A percentile compares a stretch with the other conserved stretches of the same genome.
phyloP scores from a whole-genome alignment of 2,329 filamentous ascomycete species.

The Botryotinia globosa region DNA sequence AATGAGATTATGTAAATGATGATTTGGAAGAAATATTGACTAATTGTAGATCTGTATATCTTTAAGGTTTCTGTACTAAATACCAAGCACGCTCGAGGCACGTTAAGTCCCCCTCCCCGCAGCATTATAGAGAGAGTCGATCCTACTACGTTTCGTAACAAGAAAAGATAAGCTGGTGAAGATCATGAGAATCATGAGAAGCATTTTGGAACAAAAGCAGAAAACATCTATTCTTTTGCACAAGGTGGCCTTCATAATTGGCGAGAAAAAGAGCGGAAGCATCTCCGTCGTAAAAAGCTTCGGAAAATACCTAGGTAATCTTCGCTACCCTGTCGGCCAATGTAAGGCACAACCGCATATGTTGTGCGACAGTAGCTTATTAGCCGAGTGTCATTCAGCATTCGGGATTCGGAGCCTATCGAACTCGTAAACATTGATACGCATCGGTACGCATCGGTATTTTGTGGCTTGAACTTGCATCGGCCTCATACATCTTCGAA shows the following conservation, averaged over 20 bases:
- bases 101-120: neutral
- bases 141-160: neutral
- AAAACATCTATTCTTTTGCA: neutral
- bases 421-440: neutral
- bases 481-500: neutral
- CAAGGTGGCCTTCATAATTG: neutral
- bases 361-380: neutral
- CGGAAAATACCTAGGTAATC: too few species aligned
- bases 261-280: neutral
- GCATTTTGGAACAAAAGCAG: neutral
- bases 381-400: neutral
- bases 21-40: neutral
- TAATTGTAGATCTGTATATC: neutral
- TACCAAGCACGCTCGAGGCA: neutral
- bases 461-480: neutral
- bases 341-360: neutral
- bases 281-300: neutral
- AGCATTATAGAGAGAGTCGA: neutral
- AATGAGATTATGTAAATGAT: neutral
- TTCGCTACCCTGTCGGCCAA: neutral
- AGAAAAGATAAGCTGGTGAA: neutral
- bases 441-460: neutral
- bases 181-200: neutral
- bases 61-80: neutral
- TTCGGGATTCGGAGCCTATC: neutral